Conservation (phyloP, 371 early-diverging fungal species). For the Mycotypha africana region DNA sequence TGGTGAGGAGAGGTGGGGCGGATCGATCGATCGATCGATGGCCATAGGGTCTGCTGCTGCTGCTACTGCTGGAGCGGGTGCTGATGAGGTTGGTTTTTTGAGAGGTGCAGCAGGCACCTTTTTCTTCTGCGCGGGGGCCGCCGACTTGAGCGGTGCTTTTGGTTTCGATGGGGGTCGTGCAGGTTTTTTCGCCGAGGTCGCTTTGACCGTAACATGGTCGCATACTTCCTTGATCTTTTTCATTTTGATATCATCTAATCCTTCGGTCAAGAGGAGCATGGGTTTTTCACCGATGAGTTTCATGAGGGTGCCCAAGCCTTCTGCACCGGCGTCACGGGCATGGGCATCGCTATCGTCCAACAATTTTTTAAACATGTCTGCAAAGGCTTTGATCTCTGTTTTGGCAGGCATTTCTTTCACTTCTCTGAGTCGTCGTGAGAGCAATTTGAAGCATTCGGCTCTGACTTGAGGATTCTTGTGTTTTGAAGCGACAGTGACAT, state of each 20-base stretch:
- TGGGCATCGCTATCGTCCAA: constrained; percentile 84
- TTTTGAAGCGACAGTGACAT: constrained; percentile 54
- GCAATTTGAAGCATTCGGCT: constrained; percentile 66
- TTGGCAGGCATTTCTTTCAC: constrained; percentile 68
- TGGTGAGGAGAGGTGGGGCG: constrained; percentile 43
- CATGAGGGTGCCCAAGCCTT: constrained; percentile 88
- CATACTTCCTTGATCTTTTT: constrained; percentile 83
- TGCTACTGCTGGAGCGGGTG: too few species aligned
- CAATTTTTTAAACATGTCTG: constrained; percentile 68
- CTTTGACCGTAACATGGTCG: constrained; percentile 78
- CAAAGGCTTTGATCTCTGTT: constrained; percentile 69
- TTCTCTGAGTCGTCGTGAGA: constrained; percentile 66
- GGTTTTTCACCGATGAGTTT: constrained; percentile 79
- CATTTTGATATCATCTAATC: constrained; percentile 81
- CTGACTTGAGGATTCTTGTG: constrained; percentile 95
- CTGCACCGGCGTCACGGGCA: constrained; percentile 85
- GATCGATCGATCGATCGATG: constrained; percentile 20
- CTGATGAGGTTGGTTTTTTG: constrained; percentile 7
- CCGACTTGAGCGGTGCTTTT: constrained; percentile 20
- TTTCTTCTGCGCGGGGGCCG: constrained; percentile 5
- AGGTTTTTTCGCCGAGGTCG: constrained; percentile 43
- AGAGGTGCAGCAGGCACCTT: constrained; percentile 10
- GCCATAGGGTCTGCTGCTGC: constrained; percentile 27
- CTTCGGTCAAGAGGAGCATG: constrained; percentile 68
- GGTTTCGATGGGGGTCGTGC: constrained; percentile 41